A percentile compares a stretch with the other conserved stretches of the same genome.
Evolutionary conservation across 495 filamentous ascomycete species (phyloP).

Genomic region (Pyrenula aspistea): DNA sequence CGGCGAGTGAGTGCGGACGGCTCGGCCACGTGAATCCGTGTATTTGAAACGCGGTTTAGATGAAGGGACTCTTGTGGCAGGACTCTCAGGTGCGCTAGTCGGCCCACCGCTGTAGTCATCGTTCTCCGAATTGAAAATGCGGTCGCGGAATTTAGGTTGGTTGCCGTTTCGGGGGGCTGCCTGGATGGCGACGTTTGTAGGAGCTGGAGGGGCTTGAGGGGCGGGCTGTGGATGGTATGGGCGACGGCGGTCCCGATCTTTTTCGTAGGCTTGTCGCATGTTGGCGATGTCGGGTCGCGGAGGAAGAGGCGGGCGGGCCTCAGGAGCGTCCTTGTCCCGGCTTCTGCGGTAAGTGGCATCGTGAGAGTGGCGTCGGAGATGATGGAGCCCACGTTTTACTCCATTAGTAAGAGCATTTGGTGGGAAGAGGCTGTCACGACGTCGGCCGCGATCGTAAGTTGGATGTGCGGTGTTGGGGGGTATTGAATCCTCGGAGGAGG

Average conservation of each 20-base stretch:
- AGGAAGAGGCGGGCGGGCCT: neutral
- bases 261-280: neutral
- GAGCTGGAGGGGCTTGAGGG: neutral
- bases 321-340: neutral
- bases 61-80: neutral
- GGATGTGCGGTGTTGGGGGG: neutral
- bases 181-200: neutral
- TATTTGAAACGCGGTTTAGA: neutral
- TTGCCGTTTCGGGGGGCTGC: neutral
- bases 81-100: neutral
- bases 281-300: neutral
- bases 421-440: neutral
- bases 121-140: neutral
- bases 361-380: neutral
- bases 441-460: neutral
- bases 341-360: neutral
- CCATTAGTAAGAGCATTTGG: neutral
- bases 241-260: neutral
- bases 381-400: neutral
- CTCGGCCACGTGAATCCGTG: neutral
- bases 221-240: no score
- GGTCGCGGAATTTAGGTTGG: neutral
- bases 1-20: neutral
- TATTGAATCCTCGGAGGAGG: neutral
- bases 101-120: neutral